Percentiles rank a stretch among this genome's conserved stretches.
Evolutionary conservation across 2,329 filamentous ascomycete species (phyloP).

Genomic region (Trichoderma sp.): DNA sequence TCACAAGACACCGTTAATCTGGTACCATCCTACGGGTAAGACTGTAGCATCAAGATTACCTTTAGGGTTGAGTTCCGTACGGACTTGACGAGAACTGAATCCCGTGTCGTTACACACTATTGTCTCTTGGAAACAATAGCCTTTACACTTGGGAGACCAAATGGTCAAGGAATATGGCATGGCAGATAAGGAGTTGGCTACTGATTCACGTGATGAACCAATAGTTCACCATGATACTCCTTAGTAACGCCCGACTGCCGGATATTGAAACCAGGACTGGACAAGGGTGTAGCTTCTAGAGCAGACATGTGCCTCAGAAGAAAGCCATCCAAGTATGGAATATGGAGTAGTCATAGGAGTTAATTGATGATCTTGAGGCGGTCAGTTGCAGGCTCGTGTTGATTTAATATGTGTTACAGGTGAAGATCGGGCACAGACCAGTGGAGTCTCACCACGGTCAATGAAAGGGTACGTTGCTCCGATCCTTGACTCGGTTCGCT

Average conservation of each 20-base stretch:
- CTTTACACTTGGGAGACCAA: not conserved
- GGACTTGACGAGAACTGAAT: not conserved
- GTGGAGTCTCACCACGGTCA: conserved; percentile 11
- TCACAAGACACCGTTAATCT: not conserved
- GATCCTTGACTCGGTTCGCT: not conserved
- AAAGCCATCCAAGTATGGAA: not conserved
- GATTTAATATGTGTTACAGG: conserved; percentile 2
- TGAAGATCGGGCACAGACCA: not conserved
- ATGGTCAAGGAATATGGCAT: not conserved
- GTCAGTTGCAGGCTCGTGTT: not conserved
- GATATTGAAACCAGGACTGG: not conserved
- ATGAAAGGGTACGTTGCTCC: not conserved
- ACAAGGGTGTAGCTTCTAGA: not conserved
- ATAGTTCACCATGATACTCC: not conserved
- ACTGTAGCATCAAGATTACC: not conserved
- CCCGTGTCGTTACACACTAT: not conserved
- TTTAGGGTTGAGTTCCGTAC: not conserved
- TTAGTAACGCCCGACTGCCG: not conserved
- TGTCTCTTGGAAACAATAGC: not conserved
- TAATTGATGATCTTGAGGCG: not conserved
- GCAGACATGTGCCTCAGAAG: not conserved
- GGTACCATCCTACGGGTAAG: not conserved
- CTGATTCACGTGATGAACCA: not conserved
- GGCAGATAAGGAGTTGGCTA: not conserved
- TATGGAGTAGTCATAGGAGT: not conserved